Percentiles rank a stretch among this genome's conserved stretches.
Evolutionary conservation across 1,284 basidiomycete genomes (phyloP).

Genomic region (Sanghuangporus baumii): DNA sequence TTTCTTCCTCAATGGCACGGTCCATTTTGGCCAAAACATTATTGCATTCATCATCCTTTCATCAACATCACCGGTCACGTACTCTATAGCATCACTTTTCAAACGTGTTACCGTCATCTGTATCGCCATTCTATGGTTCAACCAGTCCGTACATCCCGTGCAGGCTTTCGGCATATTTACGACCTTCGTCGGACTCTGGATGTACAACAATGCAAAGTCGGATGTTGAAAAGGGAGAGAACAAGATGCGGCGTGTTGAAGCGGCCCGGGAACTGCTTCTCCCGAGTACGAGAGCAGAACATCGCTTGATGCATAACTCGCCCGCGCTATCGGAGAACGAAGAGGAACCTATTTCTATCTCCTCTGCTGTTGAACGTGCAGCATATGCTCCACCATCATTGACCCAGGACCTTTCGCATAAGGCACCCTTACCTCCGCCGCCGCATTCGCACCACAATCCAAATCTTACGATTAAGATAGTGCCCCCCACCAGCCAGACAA

Average conservation of each 20-base stretch:
- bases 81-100: constrained; percentile 95
- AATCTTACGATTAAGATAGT: constrained; percentile 33
- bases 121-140: constrained; percentile 97
- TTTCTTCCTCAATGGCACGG: constrained; percentile 89
- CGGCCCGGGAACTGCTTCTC: constrained; percentile 64
- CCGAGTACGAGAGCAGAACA: constrained; percentile 63
- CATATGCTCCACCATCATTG: constrained; percentile 16
- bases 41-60: constrained; percentile 96
- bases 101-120: constrained; percentile 99
- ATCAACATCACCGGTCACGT: constrained; percentile 96
- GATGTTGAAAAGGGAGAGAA: constrained; percentile 94
- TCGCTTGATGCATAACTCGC: constrained; percentile 36
- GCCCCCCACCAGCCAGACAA: constrained; percentile 17
- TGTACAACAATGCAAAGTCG: constrained; percentile 93
- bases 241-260: constrained; percentile 80
- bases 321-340: constrained; percentile 22
- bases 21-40: constrained; percentile 96
- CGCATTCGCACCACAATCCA: constrained; percentile 16
- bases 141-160: constrained; percentile 77
- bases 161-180: constrained; percentile 86
- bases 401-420: constrained; percentile 12
- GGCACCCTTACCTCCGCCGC: constrained; percentile 9
- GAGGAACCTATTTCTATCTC: constrained; percentile 15
- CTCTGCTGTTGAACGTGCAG: constrained; percentile 16
- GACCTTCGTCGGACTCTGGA: constrained; percentile 88